Percentiles rank a stretch among this genome's conserved stretches.
Conservation (phyloP, 2,329 filamentous ascomycete genomes). For the Neofusicoccum kwambonambiense region DNA sequence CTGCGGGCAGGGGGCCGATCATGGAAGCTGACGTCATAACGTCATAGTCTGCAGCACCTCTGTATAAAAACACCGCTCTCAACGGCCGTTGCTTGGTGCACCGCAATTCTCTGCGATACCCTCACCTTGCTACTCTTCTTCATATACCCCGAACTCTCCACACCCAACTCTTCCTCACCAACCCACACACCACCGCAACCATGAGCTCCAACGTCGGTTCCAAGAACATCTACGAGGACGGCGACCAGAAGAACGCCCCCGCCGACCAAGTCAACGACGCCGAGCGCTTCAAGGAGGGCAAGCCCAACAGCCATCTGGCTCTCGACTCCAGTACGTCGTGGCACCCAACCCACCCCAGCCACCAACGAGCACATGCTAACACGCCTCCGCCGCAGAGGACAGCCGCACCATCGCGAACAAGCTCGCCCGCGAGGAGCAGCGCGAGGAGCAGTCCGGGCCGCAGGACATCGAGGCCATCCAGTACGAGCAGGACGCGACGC, state of each 20-base stretch:
- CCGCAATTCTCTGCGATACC: not conserved
- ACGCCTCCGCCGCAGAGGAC: conserved; percentile 55
- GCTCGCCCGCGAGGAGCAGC: conserved; percentile 61
- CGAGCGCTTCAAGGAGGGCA: conserved; percentile 69
- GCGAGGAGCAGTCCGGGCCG: conserved; percentile 42
- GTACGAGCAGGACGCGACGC: conserved; percentile 60
- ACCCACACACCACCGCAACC: not conserved
- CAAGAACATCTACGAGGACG: conserved; percentile 67
- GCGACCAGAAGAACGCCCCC: conserved; percentile 69
- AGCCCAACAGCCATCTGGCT: conserved; percentile 64
- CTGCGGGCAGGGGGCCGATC: not conserved
- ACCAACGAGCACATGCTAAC: not conserved
- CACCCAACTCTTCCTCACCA: not conserved
- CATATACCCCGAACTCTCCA: not conserved
- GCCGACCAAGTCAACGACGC: conserved; percentile 52
- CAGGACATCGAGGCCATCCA: conserved; percentile 36
- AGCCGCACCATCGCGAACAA: conserved; percentile 71
- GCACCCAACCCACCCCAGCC: not conserved
- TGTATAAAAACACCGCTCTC: not conserved
- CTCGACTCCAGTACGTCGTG: conserved; percentile 66
- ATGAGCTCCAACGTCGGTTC: conserved; percentile 68
- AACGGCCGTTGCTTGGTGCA: not conserved
- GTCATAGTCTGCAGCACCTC: not conserved
- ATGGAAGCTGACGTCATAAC: not conserved
- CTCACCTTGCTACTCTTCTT: not conserved